Evolutionary conservation across 176 grass and related monocot genomes (phyloP).

Genomic region (Aegilops umbellulata): DNA sequence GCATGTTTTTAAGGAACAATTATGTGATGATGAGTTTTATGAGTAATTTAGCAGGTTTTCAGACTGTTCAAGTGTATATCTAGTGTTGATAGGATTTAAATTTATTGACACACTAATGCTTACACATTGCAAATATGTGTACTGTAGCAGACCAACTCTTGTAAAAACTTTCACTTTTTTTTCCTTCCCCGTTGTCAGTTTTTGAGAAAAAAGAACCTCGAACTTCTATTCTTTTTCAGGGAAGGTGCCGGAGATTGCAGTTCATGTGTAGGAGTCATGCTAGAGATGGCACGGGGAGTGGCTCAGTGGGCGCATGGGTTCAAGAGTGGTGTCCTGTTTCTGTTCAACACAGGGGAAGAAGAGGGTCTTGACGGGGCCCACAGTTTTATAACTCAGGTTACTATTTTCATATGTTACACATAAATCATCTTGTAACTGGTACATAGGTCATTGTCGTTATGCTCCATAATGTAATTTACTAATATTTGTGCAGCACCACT

Average conservation of each 20-base stretch:
- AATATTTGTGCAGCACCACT: conserved; percentile 66
- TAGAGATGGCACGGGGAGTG: conserved; percentile 88
- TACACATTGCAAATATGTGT: not conserved
- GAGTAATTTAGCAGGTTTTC: conserved; percentile 17
- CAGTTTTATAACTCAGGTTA: conserved; percentile 99
- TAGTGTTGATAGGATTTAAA: not conserved
- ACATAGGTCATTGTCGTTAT: not conserved
- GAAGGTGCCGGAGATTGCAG: conserved; percentile 98
- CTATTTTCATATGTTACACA: conserved; percentile 21
- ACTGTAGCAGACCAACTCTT: not conserved
- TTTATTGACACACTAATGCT: not conserved
- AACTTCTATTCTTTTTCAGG: conserved; percentile 40
- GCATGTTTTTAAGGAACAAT: conserved; percentile 11
- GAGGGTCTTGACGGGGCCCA: conserved; percentile 94
- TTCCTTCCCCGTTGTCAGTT: not conserved
- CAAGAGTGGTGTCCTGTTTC: conserved; percentile 79
- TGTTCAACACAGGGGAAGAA: conserved; percentile 99
- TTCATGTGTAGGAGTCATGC: conserved; percentile 93
- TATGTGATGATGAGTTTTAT: not conserved
- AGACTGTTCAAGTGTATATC: not conserved
- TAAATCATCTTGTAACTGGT: conserved; percentile 4
- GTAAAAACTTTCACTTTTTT: not conserved
- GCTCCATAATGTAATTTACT: conserved; percentile 17
- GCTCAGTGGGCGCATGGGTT: conserved; percentile 95
- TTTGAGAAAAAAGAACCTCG: not conserved